phyloP scores from a whole-genome alignment of 73 alveolate genomes.

The Breviolum minutum region DNA sequence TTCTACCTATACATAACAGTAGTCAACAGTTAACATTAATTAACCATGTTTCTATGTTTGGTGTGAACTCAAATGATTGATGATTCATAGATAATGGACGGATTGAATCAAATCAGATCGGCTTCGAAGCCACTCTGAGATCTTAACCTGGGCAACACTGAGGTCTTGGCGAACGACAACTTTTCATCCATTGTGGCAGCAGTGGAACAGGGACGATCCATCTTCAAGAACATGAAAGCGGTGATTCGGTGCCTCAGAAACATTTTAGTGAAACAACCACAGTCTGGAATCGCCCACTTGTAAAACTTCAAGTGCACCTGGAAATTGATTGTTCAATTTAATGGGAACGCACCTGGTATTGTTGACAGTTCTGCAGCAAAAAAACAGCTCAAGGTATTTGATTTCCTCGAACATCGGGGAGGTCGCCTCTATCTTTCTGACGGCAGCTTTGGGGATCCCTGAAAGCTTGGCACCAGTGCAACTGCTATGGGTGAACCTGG shows the following conservation, averaged over 20 bases:
- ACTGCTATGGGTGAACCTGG: constrained; percentile 99
- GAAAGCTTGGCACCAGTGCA: constrained; percentile 98
- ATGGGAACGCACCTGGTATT: too few species aligned
- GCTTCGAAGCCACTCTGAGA: too few species aligned
- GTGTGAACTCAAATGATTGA: background rate
- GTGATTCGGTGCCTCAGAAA: constrained; percentile 29
- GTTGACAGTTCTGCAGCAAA: background rate
- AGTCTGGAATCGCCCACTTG: too few species aligned
- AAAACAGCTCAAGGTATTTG: constrained; percentile 96
- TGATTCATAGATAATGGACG: too few species aligned
- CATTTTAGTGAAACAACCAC: background rate
- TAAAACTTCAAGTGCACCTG: too few species aligned
- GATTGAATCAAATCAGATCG: too few species aligned
- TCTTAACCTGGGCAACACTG: too few species aligned
- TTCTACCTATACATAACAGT: too few species aligned
- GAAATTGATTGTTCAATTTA: too few species aligned
- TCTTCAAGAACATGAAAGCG: constrained; percentile 99
- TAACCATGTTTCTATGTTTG: background rate
- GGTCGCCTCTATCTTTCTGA: constrained; percentile 99
- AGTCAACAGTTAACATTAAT: too few species aligned
- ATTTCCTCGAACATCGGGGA: constrained; percentile 99
- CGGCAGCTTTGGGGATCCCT: constrained; percentile 99
- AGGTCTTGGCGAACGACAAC: constrained; percentile 99
- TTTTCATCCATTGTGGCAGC: constrained; percentile 99
- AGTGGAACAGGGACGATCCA: constrained; percentile 99